Evolutionary conservation across 768 basidiomycete genomes (phyloP).

Genomic region (Inosperma sp.): DNA sequence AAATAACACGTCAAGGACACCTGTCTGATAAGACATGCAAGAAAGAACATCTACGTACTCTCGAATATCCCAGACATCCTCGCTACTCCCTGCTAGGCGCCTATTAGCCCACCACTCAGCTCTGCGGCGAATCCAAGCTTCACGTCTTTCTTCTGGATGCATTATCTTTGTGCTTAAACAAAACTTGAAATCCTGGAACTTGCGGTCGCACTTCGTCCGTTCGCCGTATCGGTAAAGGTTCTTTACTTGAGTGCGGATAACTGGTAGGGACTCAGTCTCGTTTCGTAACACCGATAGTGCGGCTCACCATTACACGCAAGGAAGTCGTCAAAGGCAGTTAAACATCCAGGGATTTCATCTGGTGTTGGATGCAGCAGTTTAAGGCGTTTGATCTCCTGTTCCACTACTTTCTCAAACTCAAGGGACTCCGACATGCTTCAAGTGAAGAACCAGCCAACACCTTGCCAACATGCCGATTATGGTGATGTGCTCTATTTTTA

Average conservation of each 20-base stretch:
- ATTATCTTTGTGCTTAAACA: conserved; percentile 81
- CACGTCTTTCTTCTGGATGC: conserved; percentile 69
- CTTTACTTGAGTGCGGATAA: conserved; percentile 73
- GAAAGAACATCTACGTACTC: conserved; percentile 40
- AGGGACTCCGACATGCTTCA: conserved; percentile 23
- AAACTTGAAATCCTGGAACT: conserved; percentile 92
- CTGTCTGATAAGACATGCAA: background rate
- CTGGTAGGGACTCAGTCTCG: conserved; percentile 35
- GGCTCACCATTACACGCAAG: conserved; percentile 60
- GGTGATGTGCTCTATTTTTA: too few relatives aligned
- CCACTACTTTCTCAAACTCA: conserved; percentile 52
- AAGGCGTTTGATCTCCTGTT: conserved; percentile 67
- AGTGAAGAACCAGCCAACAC: too few relatives aligned
- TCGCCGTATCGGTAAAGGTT: conserved; percentile 84
- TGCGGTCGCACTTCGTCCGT: conserved; percentile 63
- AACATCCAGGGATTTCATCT: conserved; percentile 80
- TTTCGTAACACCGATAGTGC: conserved; percentile 1
- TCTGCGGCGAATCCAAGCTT: conserved; percentile 78
- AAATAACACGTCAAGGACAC: background rate
- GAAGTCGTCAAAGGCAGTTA: conserved; percentile 69
- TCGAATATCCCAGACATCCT: conserved; percentile 91
- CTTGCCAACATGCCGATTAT: too few relatives aligned
- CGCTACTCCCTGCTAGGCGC: conserved; percentile 75
- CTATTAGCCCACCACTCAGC: conserved; percentile 95
- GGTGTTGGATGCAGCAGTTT: conserved; percentile 63